Evolutionary conservation across 495 filamentous ascomycete genomes (phyloP).

Genomic region (Viridothelium virens): DNA sequence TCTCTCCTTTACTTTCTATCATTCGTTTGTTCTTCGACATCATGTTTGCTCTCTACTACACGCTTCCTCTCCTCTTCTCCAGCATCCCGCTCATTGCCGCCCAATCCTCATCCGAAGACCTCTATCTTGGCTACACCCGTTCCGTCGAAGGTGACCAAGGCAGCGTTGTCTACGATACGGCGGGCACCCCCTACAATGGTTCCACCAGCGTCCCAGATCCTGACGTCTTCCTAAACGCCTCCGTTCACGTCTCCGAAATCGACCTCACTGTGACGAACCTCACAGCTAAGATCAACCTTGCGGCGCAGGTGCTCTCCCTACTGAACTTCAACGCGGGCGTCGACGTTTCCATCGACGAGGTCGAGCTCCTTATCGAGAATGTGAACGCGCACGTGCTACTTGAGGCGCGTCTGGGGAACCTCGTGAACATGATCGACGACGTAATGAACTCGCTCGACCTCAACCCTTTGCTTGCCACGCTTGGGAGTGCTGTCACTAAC

Average conservation of each 20-base stretch:
- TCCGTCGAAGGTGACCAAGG: conserved; percentile 42
- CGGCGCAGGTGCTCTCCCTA: conserved; percentile 48
- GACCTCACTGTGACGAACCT: conserved; percentile 48
- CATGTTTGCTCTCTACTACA: conserved; percentile 16
- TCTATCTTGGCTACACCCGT: conserved; percentile 49
- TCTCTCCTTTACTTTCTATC: conserved; percentile 14
- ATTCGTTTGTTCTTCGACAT: not conserved
- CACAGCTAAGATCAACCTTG: conserved; percentile 53
- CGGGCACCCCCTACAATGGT: conserved; percentile 39
- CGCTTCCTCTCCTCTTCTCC: conserved; percentile 20
- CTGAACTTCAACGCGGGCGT: conserved; percentile 52
- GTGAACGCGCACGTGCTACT: conserved; percentile 50
- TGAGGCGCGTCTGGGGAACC: conserved; percentile 49
- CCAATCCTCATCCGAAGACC: conserved; percentile 26
- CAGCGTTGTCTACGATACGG: conserved; percentile 45
- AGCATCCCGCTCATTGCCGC: conserved; percentile 19
- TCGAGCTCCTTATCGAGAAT: conserved; percentile 46
- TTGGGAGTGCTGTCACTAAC: conserved; percentile 42
- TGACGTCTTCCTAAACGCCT: conserved; percentile 51
- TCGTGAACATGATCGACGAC: conserved; percentile 48
- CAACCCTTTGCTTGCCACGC: conserved; percentile 49
- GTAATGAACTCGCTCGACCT: conserved; percentile 48
- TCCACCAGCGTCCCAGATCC: conserved; percentile 37
- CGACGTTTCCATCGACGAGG: conserved; percentile 45
- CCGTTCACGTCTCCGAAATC: conserved; percentile 46